Evolutionary conservation across 1,139 yeast species (phyloP).

Genomic region (Casaregolazyma suthepensis): DNA sequence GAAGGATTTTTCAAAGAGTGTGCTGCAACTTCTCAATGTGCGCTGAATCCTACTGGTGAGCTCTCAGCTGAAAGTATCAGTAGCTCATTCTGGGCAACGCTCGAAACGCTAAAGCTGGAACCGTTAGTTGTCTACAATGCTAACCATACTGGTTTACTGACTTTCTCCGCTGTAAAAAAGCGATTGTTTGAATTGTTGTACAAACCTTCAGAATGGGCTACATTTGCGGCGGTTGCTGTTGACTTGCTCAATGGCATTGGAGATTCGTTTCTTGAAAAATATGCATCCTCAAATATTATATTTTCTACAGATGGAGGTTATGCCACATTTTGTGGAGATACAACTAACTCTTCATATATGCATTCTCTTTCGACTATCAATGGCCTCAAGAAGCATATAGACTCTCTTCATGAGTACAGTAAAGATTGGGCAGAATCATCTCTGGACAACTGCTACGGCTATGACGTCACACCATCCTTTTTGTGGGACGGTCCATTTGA

Average conservation of each 20-base stretch:
- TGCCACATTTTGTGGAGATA: constrained; percentile 16
- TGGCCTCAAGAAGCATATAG: constrained; percentile 7
- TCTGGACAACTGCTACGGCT: constrained; percentile 7
- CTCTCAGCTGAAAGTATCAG: constrained; percentile 8
- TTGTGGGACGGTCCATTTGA: constrained; percentile 17
- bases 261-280: constrained; percentile 3
- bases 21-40: constrained; percentile 12
- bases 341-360: constrained; percentile 7
- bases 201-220: constrained; percentile 10
- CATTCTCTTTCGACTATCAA: constrained; percentile 2
- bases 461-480: constrained; percentile 9
- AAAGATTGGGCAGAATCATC: constrained; percentile 7
- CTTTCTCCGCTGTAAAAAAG: constrained; percentile 9
- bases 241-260: constrained; percentile 11
- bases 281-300: neutral
- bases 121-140: constrained; percentile 11
- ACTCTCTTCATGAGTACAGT: neutral
- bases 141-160: constrained; percentile 10
- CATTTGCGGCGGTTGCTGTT: constrained; percentile 10
- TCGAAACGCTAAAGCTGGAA: constrained; percentile 8
- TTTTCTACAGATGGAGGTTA: constrained; percentile 11
- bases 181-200: constrained; percentile 9
- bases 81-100: constrained; percentile 3
- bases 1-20: constrained; percentile 11
- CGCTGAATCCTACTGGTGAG: constrained; percentile 10